These are phyloP conservation scores for Boletales sp. DNA, from an alignment of 768 basidiomycete genomes.

Conservation along the genomic window DNA sequence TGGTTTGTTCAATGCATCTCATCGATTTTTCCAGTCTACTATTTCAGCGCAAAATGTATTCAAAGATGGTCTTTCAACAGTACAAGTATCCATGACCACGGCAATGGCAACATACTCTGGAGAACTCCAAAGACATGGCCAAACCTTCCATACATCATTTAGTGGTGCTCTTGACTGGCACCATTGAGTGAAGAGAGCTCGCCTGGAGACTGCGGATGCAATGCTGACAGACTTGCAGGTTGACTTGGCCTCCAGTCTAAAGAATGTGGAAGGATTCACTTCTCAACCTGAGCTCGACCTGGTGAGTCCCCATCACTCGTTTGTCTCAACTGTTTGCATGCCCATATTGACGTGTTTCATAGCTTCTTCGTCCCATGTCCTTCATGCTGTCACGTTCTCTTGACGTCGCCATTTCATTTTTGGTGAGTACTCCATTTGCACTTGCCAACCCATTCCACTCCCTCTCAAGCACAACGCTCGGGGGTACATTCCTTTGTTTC, in stretches of 20 bases:
- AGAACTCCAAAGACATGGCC: conserved; percentile 48
- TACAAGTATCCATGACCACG: conserved; percentile 42
- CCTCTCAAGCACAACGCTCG: background rate
- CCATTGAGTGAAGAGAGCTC: conserved; percentile 60
- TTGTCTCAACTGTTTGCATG: no score
- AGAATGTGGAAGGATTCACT: conserved; percentile 42
- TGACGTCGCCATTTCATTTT: background rate
- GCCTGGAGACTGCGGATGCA: conserved; percentile 54
- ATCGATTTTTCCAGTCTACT: conserved; percentile 37
- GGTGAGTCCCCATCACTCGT: no score
- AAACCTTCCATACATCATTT: conserved; percentile 42
- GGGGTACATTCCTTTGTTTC: no score
- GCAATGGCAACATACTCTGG: conserved; percentile 50
- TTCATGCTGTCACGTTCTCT: background rate
- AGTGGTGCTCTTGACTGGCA: conserved; percentile 60
- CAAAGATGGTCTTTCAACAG: conserved; percentile 38
- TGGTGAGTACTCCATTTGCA: background rate
- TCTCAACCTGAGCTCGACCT: no score
- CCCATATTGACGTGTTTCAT: no score
- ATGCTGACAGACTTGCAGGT: conserved; percentile 49
- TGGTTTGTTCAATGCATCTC: conserved; percentile 3
- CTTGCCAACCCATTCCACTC: background rate
- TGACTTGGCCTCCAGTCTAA: conserved; percentile 50
- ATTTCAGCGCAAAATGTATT: conserved; percentile 38
- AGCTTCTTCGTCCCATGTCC: background rate